Percentiles rank a stretch among this genome's conserved stretches.
Conservation (phyloP, 352 stramenopile genomes). For the Globisporangium takayamanum region DNA sequence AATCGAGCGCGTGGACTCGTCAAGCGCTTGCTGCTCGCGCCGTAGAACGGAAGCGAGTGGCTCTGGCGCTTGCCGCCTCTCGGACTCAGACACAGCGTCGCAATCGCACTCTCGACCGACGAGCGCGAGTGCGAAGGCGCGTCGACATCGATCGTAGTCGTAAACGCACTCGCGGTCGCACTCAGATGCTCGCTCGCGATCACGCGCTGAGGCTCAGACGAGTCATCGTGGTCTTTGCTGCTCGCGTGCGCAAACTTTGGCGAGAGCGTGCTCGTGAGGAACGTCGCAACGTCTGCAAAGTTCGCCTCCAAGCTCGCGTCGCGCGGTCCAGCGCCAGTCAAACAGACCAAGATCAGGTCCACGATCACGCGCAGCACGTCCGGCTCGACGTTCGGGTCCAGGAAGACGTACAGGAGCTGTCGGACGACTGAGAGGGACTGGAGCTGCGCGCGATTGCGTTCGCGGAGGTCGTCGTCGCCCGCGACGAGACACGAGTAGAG, state of each 20-base stretch:
- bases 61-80: constrained; percentile 5
- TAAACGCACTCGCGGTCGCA: neutral
- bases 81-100: constrained; percentile 13
- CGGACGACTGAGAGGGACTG: constrained; percentile 59
- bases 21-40: neutral
- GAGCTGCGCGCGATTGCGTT: constrained; percentile 53
- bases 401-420: constrained; percentile 64
- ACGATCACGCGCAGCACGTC: constrained; percentile 54
- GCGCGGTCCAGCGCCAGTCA: constrained; percentile 31
- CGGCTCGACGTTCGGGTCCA: constrained; percentile 39
- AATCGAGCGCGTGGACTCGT: neutral
- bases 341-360: constrained; percentile 61
- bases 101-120: neutral
- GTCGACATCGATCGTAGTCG: no score
- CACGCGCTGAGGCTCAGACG: neutral
- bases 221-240: constrained; percentile 4
- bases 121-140: neutral
- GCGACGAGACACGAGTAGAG: constrained; percentile 56
- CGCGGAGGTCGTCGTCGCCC: constrained; percentile 35
- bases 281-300: constrained; percentile 58
- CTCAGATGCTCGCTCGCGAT: neutral
- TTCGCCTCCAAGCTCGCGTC: constrained; percentile 41
- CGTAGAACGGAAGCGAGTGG: neutral
- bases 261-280: constrained; percentile 49
- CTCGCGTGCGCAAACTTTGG: constrained; percentile 32